Evolutionary conservation across 2,329 filamentous ascomycete species (phyloP), one percentile per base, ranked within the genome.

Genomic region (Monosporascus cannonballus): DNA sequence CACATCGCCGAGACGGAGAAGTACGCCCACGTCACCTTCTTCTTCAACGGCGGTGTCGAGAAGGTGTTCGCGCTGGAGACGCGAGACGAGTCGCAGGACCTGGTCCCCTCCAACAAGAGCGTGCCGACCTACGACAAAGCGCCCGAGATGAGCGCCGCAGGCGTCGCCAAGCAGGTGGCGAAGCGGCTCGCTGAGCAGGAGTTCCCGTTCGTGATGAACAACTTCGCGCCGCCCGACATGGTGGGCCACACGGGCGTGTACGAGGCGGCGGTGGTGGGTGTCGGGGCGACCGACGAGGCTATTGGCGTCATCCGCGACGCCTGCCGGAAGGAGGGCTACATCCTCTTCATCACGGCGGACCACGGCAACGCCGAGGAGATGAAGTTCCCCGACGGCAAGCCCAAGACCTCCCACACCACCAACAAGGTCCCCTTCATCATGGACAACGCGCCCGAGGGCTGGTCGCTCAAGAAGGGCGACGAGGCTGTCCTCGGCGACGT

Each of bases 281-380:
- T 87, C 62, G 79, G 85, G 61, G 86, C 93, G 61, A 99, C 94
- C 14, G 94, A 99, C 73, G 89, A 88, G 77, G 93, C 89, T 51
- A 99, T 99, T 65, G 91, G 90, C 65, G 84, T 86, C 70, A 92
- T 99, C 64, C 91, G 90, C 67, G 92, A 97, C 66, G 86, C 85
- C 49, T 97, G 93, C 82, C 95, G 95, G 81, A 86, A 94, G 79
- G 81, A 93, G 69, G 87, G 86, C 58, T 99, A 99, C 71, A 78
- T 94, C 54, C 84, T 99, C 45, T 97, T 97, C 77, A 87, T 99
- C 71, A 99, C 94, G 6, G 81, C 93, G 30, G 94, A 99, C 72
- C 94, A 99, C 74, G 94, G 92, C 66, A 99, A 99, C 68, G 94
- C 94, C 53, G 94, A 99, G 77, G 94, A 99, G 78, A 99, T 99